Base-by-base conservation (phyloP, 768 basidiomycete species). In the Chalciporus piperatus region DNA sequence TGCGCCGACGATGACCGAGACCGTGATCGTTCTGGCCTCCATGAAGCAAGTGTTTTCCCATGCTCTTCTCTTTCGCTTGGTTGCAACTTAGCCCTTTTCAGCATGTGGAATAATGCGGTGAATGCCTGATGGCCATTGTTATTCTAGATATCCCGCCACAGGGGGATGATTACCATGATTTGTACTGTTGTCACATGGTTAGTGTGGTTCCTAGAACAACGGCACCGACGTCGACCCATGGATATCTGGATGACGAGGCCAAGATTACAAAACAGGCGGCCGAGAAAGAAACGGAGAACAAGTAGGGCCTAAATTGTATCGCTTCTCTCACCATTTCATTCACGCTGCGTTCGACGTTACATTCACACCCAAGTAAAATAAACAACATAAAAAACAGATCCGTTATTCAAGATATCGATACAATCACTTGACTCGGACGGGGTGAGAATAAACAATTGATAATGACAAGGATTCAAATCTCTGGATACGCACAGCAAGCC, bases 91-190 rank as follows among this genome's bases (percentile, higher is more conserved):
- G 13, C 22, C 6, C 10, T 45, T 32, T 25, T 17, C 13, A 83
- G 83, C 65, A 82, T 84, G 80, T 85, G 83, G 77, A 84, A 80
- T 68, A 85, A 85, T 60, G 80, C 74, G 30, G 65, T 86, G 41
- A 84, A 85, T 59, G 82, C 83, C 1, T 84, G 82, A 83, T 86
- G 83, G 83, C 76, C 83, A 41, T 73, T 85, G 8, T 75, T 88
- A 19, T 82, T 85, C 63, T 88, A n/a, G n/a, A n/a, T n/a, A 87
- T 66, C 82, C 80, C n/a, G 84, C 85, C 5, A 83, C 83, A 22
- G 82, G 80, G 51, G 87, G 19, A 82, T 85, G 81, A 81, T 82
- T 56, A 79, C 84, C 10, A 84, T 86, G 82, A 74, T 86, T 30
- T 79, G 78, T 41, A 76, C 75, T n/a, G 0, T 78, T 85, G 72